Base-by-base conservation (phyloP, 2,329 filamentous ascomycete genomes). In the Simplicillium sp. region DNA sequence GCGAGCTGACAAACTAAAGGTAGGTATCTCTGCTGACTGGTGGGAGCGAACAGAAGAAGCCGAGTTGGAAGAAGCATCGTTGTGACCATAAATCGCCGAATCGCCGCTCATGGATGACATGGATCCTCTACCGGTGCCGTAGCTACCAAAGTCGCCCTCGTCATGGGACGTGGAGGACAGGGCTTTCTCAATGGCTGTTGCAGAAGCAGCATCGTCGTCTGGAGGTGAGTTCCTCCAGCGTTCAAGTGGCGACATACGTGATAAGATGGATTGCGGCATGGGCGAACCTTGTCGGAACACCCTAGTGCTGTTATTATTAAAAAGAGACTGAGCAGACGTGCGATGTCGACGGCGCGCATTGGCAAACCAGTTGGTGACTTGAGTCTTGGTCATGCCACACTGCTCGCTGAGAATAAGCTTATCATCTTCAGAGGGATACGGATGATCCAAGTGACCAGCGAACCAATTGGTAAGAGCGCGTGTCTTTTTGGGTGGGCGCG, bases 331-430 rank as follows among this genome's bases (percentile, higher is more conserved):
- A 31, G 51, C 31, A 36, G 57, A 50, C 31, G 67, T 52, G 7
- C 67, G 62, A 34, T 71, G 64, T 1, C 69, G 67, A 7, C 70
- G 62, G 15, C 70, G 59, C 1, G 67, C 68, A 46, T 73, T 73
- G 16, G 67, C 62, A 46, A 73, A 72, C 68, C 69, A 73, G 39
- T 68, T 70, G 16, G 64, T 54, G 3, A 73, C 61, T 29, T 70
- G 65, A 2, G 59, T 65, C 38, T 55, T 56, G 15, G 61, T 70
- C 13, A 73, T 58, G 1, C 68, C 68, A 0, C 68, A 69, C 44
- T 69, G 57, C 4, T 52, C 48, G 11, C 60, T 54, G 1, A 73
- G 56, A 3, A 49, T 44, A 0, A 50, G 38, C 39, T 70, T 71
- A 38, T 72, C 63, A 8, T 67, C 60, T 18, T 71, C 66, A 1